Base-by-base conservation (phyloP, 176 grass and related monocot genomes). In the Thalia dealbata region DNA sequence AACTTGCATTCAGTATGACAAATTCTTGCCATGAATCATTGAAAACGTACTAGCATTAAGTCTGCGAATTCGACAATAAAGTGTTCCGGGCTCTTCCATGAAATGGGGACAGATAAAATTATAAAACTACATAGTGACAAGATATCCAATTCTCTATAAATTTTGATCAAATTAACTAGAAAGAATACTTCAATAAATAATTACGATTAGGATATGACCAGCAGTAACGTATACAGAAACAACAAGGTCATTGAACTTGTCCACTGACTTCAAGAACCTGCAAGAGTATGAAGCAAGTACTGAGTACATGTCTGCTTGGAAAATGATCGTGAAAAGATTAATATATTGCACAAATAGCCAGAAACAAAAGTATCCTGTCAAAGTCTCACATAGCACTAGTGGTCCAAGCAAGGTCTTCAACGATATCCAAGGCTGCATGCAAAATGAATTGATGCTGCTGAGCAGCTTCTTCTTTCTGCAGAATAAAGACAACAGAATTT, bases 381-480 rank as follows among this genome's bases (percentile, higher is more conserved):
- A 9, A 70, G n/a, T 45, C 65, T 78, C 65, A 78, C 76, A 70
- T 78, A 41, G 65, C 64, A 70, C 32, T 70, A 29, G 65, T 78
- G 35, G 76, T 91, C 90, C 89, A 99, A 78, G 95, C 83, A 79
- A 99, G 73, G 71, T 97, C 89, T 80, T 92, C 89, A 70, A 97
- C 89, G 64, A 88, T 81, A 82, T 97, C 93, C 83, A 97, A 82
- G 0, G 89, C 89, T 22, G 93, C 89, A 79, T 92, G 93, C 26
- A 97, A 74, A 46, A 97, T 92, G 81, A 97, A 97, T 78, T 97
- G 89, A 50, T 92, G 93, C 28, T 90, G 87, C 72, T 97, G 87
- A 73, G 88, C 77, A 56, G 82, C 56, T 84, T 97, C 93, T 84
- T 92, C 84, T 83, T 90, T 97, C 88, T 92, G 81, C 73, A 14